Conservation (phyloP, 2,329 filamentous ascomycete genomes). For the Mollisia scopiformis region DNA sequence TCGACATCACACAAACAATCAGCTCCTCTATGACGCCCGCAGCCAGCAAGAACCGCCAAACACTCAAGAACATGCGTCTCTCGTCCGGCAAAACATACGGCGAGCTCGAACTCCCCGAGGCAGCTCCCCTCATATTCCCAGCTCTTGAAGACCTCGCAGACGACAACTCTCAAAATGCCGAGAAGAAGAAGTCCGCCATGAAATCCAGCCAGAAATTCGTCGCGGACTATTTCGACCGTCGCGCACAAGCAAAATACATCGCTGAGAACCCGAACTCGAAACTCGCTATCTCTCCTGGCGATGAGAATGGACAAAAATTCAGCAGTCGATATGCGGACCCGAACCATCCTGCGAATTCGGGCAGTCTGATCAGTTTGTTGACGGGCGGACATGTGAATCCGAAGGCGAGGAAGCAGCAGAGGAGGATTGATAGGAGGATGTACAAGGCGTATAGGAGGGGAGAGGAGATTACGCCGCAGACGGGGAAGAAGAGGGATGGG, state of each 20-base stretch:
- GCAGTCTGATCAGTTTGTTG: conserved; percentile 48
- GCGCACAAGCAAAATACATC: conserved; percentile 26
- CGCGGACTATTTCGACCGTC: conserved; percentile 29
- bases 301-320: conserved; percentile 40
- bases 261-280: conserved; percentile 44
- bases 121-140: conserved; percentile 44
- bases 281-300: conserved; percentile 36
- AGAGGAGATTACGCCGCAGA: conserved; percentile 14
- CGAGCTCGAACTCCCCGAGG: conserved; percentile 41
- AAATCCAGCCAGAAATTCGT: conserved; percentile 41
- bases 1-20: conserved; percentile 42
- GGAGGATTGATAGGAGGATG: conserved; percentile 7
- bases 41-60: conserved; percentile 28
- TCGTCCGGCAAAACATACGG: conserved; percentile 42
- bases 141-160: conserved; percentile 37
- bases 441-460: conserved; percentile 12
- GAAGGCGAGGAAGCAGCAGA: conserved; percentile 3
- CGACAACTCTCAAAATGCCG: conserved; percentile 28
- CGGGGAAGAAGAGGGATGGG: conserved; percentile 17
- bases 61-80: conserved; percentile 38
- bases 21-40: conserved; percentile 37
- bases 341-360: conserved; percentile 52
- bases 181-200: conserved; percentile 35
- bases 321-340: conserved; percentile 53
- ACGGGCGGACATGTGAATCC: conserved; percentile 47